Evolutionary conservation across 768 basidiomycete genomes (phyloP), one percentile per base, ranked within the genome.

Genomic region (Chalciporus pseudorubinellus): DNA sequence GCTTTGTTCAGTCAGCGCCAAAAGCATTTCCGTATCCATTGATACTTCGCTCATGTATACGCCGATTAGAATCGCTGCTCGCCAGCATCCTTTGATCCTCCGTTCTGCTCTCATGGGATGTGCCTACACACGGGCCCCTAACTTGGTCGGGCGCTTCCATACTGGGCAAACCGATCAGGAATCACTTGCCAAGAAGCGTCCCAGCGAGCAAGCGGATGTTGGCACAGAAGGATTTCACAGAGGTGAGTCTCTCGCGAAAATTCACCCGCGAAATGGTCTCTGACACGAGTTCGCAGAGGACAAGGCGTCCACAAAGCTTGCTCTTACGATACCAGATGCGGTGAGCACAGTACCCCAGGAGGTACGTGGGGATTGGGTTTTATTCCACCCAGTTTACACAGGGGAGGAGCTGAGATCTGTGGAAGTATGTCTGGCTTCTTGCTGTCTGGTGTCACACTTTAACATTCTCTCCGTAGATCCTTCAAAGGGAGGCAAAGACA

Each of bases 361-460:
- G 63, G 67, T 83, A 44, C 77, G 74, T 36, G 89, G 89, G 2
- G 89, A 90, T 60, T 97, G 93, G 92, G 92, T 95, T 11, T 72
- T 97, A 2, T 92, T 93, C 65, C 92, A 95, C 64, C 95, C 95
- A 0, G 93, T 95, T 2, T 98, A 98, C 66, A 82, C 88, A 6
- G 67, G 72, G 16, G 81, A 82, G 33, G 91, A 92, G 62, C 65
- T 92, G 44, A 82, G 73, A 56, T 79, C 88, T 13, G 89, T 91
- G 14, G 74, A 88, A 69, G 89, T 87, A 60, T 44, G 36, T 49
- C 47, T 19, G 18, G 19, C 46, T 46, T 44, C 28, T 43, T 13
- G 22, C 39, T 31, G 22, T 51, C 34, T 7, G n/a, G 21, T 39
- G 26, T 24, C 40, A 40, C 34, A 26, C 33, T 34, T 46, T 53